Evolutionary conservation across 148 eudicot species (phyloP).

Genomic region (Chenopodium formosanum): DNA sequence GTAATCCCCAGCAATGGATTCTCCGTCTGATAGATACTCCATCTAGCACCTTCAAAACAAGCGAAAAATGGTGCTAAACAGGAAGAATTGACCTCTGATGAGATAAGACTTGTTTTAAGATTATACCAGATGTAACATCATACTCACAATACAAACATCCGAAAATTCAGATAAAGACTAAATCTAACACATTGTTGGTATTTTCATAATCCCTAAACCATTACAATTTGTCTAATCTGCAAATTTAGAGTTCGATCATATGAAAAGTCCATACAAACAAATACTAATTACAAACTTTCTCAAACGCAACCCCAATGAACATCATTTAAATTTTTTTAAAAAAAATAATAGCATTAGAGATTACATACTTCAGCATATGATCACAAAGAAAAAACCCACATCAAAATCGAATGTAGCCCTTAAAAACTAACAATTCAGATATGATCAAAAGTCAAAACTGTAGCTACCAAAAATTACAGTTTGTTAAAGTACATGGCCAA

Average conservation of each 20-base stretch:
- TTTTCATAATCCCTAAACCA: not conserved
- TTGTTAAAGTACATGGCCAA: no score
- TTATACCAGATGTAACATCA: not conserved
- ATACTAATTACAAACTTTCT: not conserved
- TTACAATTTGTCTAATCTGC: not conserved
- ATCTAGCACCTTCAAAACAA: constrained; percentile 12
- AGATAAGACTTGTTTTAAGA: not conserved
- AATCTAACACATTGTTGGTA: not conserved
- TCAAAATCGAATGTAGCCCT: no score
- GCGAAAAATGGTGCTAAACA: no score
- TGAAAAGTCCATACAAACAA: not conserved
- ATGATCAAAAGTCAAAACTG: no score
- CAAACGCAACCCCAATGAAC: no score
- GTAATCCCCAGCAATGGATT: constrained; percentile 48
- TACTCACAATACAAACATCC: not conserved
- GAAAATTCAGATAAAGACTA: not conserved
- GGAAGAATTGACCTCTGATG: not conserved
- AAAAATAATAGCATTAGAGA: no score
- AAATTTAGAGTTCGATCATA: not conserved
- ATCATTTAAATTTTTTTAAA: no score
- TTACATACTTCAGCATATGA: no score
- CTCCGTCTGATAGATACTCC: constrained; percentile 63
- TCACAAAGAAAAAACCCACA: no score
- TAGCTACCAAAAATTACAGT: no score
- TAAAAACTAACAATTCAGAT: no score